Base-by-base conservation (phyloP, 495 filamentous ascomycete species). In the Penicillium cinerascens region DNA sequence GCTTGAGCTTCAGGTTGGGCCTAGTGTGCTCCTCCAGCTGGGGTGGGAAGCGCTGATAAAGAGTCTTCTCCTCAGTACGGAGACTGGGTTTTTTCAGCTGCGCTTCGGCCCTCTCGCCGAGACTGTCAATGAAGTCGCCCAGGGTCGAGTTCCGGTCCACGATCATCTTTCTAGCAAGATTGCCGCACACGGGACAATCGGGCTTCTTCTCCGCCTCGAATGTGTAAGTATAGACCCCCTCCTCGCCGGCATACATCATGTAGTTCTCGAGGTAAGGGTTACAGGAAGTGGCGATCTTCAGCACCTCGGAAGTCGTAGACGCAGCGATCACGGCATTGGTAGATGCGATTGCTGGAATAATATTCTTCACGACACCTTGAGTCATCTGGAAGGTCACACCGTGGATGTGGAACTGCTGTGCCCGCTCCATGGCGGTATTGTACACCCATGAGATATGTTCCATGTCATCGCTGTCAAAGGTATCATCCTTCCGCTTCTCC, bases 201-300 rank as follows among this genome's bases (percentile, higher is more conserved):
- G 82, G 74, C 65, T 96, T 97, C 73, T 87, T 85, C 66, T 95
- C 84, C 55, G 95, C 91, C 59, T 88, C 82, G 69, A 97, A 97
- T 0, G 92, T 97, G 66, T 96, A 95, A 0, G 95, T 99, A 74
- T 97, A 99, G 45, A 97, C 82, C 55, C 87, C 80, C 60, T 93
- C 92, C 65, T 99, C 89, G 35, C 95, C 95, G 25, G 86, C 95
- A 71, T 97, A 99, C 89, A 96, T 95, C 92, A 97, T 97, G 69
- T 99, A 99, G 65, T 95, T 99, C 56, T 88, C 83, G 1, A 97
- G 80, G 51, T 80, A 86, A 0, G 93, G 89, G 42, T 92, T 92
- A 49, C 82, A 82, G 40, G 76, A 80, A 36, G 91, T 95, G 22
- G 85, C 85, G 56, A 99, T 90, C 73, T 99, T 99, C 71, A 97